Conservation (phyloP, 371 early-diverging fungal species). For the Fennellomyces sp. region DNA sequence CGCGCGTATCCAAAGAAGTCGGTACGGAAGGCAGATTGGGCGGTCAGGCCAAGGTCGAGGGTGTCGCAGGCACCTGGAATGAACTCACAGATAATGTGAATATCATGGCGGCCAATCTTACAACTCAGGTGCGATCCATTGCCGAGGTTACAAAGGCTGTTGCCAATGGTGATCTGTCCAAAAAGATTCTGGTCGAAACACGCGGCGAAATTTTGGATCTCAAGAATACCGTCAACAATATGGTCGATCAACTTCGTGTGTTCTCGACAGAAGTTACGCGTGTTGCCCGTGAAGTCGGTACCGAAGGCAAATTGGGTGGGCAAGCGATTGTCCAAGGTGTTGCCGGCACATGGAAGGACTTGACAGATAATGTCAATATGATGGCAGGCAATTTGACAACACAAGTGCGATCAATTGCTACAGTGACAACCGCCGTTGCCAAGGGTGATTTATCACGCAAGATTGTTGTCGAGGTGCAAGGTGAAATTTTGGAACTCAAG, state of each 20-base stretch:
- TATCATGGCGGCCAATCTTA: too few species aligned
- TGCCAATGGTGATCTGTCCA: slow-evolving; percentile 52
- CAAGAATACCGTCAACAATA: slow-evolving; percentile 38
- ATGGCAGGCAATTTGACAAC: slow-evolving; percentile 55
- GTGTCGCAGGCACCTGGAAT: too few species aligned
- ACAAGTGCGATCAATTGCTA: slow-evolving; percentile 51
- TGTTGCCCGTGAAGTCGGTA: too few species aligned
- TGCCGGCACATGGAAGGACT: too few species aligned
- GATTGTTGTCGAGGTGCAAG: slow-evolving; percentile 42
- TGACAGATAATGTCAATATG: slow-evolving; percentile 51
- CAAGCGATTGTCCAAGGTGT: too few species aligned
- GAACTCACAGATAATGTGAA: too few species aligned
- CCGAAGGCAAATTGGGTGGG: too few species aligned
- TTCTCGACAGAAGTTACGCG: too few species aligned
- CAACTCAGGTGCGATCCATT: too few species aligned
- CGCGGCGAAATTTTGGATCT: slow-evolving; percentile 42
- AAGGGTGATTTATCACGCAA: slow-evolving; percentile 47
- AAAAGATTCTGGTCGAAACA: slow-evolving; percentile 33
- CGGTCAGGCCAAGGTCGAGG: too few species aligned
- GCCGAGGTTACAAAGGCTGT: slow-evolving; percentile 39
- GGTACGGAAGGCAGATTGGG: too few species aligned
- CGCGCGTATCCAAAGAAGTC: too few species aligned
- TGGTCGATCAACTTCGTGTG: slow-evolving; percentile 27
- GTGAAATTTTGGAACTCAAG: slow-evolving; percentile 59
- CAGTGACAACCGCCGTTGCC: slow-evolving; percentile 51